Conservation (phyloP, 129 eudicot species). For the Pseudognaphalium luteoalbum region DNA sequence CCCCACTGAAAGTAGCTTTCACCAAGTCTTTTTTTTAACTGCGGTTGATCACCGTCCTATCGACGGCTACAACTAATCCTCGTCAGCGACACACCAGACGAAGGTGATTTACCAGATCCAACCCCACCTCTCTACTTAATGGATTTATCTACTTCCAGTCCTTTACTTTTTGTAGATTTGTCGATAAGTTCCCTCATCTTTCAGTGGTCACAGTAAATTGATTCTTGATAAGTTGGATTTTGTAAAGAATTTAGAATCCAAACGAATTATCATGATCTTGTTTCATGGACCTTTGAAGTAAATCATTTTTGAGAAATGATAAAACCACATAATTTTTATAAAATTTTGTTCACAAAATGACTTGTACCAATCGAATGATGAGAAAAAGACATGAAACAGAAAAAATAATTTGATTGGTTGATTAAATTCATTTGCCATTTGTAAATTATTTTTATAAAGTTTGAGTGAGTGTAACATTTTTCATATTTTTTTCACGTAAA, state of each 20-base stretch:
- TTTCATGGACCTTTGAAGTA: neutral
- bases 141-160: slow-evolving; percentile 9
- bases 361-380: too few relatives aligned
- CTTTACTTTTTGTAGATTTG: neutral
- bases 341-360: too few relatives aligned
- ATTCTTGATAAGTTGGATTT: neutral
- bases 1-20: slow-evolving; percentile 35
- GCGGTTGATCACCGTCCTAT: slow-evolving; percentile 33
- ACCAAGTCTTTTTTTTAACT: slow-evolving; percentile 9
- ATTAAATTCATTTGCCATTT: too few relatives aligned
- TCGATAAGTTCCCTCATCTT: neutral
- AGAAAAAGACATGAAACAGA: too few relatives aligned
- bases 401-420: too few relatives aligned
- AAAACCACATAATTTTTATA: too few relatives aligned
- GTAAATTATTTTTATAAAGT: too few relatives aligned
- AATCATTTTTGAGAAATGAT: too few relatives aligned
- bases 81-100: slow-evolving; percentile 19
- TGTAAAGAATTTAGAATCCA: too few relatives aligned
- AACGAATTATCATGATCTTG: too few relatives aligned
- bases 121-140: slow-evolving; percentile 3
- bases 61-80: slow-evolving; percentile 29
- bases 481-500: too few relatives aligned
- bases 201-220: neutral
- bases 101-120: slow-evolving; percentile 29
- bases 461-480: too few relatives aligned